phyloP scores from a whole-genome alignment of 495 filamentous ascomycete genomes.

The Cladorrhinum samala region DNA sequence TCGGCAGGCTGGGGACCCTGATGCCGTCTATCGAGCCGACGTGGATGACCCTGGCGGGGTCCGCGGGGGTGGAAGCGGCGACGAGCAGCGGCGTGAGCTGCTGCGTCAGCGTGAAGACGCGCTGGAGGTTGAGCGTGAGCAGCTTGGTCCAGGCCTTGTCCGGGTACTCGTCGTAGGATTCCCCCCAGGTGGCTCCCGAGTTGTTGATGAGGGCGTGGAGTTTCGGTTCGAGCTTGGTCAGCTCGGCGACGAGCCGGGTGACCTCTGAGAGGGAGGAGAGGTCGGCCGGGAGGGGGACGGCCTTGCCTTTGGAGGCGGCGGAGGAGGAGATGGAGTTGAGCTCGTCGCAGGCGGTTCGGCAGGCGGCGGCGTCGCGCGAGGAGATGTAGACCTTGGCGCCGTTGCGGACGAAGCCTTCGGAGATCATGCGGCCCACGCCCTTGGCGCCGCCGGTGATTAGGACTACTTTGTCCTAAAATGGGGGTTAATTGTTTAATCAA shows the following conservation, averaged over 20 bases:
- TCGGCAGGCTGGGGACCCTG: slow-evolving; percentile 62
- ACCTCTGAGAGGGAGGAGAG: slow-evolving; percentile 42
- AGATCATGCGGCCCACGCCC: slow-evolving; percentile 72
- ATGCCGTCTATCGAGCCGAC: slow-evolving; percentile 73
- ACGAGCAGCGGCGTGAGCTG: slow-evolving; percentile 66
- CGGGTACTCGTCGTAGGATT: slow-evolving; percentile 62
- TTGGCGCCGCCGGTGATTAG: slow-evolving; percentile 46
- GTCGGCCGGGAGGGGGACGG: slow-evolving; percentile 34
- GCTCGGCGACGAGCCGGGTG: slow-evolving; percentile 55
- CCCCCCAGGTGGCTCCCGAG: slow-evolving; percentile 74
- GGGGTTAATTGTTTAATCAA: neutral
- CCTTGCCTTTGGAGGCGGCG: slow-evolving; percentile 14
- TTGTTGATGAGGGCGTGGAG: slow-evolving; percentile 79
- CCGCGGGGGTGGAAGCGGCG: slow-evolving; percentile 25
- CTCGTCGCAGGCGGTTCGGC: slow-evolving; percentile 21
- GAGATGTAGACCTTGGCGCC: slow-evolving; percentile 82
- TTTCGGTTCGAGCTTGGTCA: slow-evolving; percentile 54
- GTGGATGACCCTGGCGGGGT: slow-evolving; percentile 64
- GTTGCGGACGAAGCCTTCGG: slow-evolving; percentile 69
- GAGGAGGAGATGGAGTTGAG: slow-evolving; percentile 19
- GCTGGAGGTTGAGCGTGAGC: slow-evolving; percentile 72
- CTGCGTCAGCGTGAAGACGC: slow-evolving; percentile 74
- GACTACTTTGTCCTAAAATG: slow-evolving; percentile 32
- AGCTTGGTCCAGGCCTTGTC: slow-evolving; percentile 67
- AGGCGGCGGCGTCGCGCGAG: slow-evolving; percentile 50